These are phyloP conservation scores for Pestalotiopsis sp. DNA, from an alignment of 2,329 filamentous ascomycete species.

Conservation along the genomic window DNA sequence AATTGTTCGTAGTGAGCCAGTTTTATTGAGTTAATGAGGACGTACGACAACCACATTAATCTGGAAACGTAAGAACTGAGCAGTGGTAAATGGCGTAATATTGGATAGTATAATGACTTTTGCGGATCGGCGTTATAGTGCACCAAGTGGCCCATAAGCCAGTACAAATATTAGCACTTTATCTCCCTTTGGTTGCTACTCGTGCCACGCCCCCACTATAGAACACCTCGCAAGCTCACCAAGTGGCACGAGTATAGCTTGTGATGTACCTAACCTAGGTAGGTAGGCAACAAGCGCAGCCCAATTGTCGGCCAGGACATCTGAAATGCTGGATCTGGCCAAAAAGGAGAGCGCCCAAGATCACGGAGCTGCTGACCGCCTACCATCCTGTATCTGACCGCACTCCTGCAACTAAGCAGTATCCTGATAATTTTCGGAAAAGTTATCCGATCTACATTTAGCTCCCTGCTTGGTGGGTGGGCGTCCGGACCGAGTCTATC, in stretches of 20 bases:
- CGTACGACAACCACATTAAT: no score
- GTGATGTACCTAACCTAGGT: background rate
- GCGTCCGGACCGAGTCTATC: background rate
- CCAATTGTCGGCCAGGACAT: background rate
- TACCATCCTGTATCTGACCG: background rate
- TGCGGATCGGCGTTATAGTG: no score
- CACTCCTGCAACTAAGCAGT: background rate
- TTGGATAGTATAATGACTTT: no score
- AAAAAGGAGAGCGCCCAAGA: background rate
- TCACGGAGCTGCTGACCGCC: background rate
- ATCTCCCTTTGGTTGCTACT: no score
- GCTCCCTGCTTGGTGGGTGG: background rate
- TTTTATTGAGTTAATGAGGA: no score
- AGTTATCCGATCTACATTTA: background rate
- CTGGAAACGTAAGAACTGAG: no score
- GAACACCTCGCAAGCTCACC: no score
- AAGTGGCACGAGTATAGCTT: background rate
- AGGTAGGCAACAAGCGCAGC: background rate
- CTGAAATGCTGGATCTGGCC: background rate
- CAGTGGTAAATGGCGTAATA: no score
- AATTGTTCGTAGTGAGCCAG: background rate
- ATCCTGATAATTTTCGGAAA: background rate
- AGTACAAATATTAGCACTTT: no score
- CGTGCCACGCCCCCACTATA: no score
- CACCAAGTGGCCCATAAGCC: no score